A percentile compares a stretch with the other conserved stretches of the same genome.
Conservation (phyloP, 2,329 filamentous ascomycete genomes). For the Cladobotryum mycophilum region DNA sequence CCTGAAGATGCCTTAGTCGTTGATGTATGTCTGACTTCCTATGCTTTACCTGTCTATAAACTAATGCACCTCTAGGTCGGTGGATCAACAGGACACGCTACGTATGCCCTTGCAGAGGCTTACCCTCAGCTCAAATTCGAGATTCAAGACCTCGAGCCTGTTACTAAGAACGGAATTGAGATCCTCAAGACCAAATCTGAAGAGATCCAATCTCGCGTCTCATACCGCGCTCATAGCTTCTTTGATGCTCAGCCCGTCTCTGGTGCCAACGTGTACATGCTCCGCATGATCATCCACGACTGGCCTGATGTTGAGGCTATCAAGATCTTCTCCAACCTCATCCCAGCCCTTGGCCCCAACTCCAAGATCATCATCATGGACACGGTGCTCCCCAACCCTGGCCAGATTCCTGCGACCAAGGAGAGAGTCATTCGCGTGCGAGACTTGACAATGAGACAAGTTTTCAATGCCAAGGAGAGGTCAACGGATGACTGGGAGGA, state of each 20-base stretch:
- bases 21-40: conserved; percentile 4
- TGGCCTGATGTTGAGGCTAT: conserved; percentile 34
- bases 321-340: conserved; percentile 20
- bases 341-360: not conserved
- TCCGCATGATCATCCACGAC: conserved; percentile 41
- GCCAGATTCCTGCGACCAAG: not conserved
- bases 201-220: conserved; percentile 11
- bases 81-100: conserved; percentile 27
- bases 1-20: conserved; percentile 12
- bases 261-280: conserved; percentile 34
- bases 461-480: not conserved
- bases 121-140: conserved; percentile 25
- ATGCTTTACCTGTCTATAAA: conserved; percentile 22
- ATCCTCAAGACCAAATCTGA: not conserved
- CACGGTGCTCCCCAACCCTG: not conserved
- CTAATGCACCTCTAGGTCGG: conserved; percentile 14
- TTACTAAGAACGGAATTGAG: conserved; percentile 10
- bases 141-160: conserved; percentile 23
- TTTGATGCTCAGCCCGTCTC: conserved; percentile 18
- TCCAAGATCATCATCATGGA: conserved; percentile 1
- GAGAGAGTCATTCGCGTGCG: not conserved
- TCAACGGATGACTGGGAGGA: not conserved
- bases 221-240: conserved; percentile 19
- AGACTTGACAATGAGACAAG: conserved; percentile 5
- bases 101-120: conserved; percentile 24